Percentiles rank a stretch among this genome's conserved stretches.
Conservation (phyloP, 371 early-diverging fungal species). For the Rhizopus arrhizus region DNA sequence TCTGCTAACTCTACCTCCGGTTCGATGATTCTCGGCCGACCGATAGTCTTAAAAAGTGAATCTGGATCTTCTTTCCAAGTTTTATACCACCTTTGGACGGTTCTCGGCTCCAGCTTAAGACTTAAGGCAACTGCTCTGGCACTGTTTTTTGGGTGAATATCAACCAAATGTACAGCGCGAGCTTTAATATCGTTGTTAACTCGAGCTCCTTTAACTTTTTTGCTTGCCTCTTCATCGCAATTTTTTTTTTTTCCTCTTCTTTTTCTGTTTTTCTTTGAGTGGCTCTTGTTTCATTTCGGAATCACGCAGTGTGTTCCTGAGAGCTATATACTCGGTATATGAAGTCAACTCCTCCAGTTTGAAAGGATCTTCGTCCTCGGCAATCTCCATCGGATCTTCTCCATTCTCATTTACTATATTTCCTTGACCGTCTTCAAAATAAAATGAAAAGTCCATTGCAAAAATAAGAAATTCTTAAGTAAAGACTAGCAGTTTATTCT, state of each 20-base stretch:
- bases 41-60: constrained; percentile 15
- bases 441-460: constrained; percentile 9
- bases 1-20: constrained; percentile 13
- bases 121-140: constrained; percentile 17
- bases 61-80: constrained; percentile 16
- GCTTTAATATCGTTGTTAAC: constrained; percentile 17
- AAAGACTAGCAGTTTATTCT: constrained; percentile 6
- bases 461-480: constrained; percentile 6
- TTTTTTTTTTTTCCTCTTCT: constrained; percentile 7
- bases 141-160: constrained; percentile 18
- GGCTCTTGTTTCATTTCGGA: constrained; percentile 5
- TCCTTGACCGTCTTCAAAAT: constrained; percentile 18
- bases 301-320: neutral
- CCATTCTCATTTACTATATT: constrained; percentile 17
- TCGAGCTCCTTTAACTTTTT: constrained; percentile 8
- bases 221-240: constrained; percentile 5
- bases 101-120: constrained; percentile 13
- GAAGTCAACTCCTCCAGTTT: constrained; percentile 10
- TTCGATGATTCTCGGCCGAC: constrained; percentile 16
- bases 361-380: constrained; percentile 15
- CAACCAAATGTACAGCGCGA: constrained; percentile 18
- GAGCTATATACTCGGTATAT: neutral
- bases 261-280: constrained; percentile 9
- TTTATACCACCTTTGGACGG: constrained; percentile 1
- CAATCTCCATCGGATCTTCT: constrained; percentile 14